Conservation (phyloP, 495 filamentous ascomycete species). For the Wilcoxina mikolae region DNA sequence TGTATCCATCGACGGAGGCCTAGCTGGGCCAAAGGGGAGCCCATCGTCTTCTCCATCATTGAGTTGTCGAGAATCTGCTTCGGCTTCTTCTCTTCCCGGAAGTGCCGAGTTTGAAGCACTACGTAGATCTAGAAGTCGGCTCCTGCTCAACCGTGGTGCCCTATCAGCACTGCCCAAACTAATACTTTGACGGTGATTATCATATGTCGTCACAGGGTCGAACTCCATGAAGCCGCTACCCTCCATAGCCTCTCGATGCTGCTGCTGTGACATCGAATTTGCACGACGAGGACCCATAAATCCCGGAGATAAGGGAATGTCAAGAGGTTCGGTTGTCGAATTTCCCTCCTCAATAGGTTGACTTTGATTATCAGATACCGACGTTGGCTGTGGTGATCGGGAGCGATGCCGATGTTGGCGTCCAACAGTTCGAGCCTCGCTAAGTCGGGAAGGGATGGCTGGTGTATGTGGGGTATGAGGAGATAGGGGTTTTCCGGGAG, state of each 20-base stretch:
- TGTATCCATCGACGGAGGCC: conserved; percentile 11
- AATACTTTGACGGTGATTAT: conserved; percentile 11
- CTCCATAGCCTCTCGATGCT: conserved; percentile 5
- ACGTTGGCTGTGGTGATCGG: conserved; percentile 2
- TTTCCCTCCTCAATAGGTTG: conserved; percentile 2
- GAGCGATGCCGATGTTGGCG: conserved; percentile 15
- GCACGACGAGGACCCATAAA: conserved; percentile 29
- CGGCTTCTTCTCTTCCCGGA: conserved; percentile 18
- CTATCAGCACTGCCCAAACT: conserved; percentile 20
- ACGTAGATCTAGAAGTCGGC: conserved; percentile 21
- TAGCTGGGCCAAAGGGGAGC: conserved; percentile 13
- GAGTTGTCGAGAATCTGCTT: conserved; percentile 6
- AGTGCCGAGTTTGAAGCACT: conserved; percentile 22
- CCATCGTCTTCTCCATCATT: conserved; percentile 14
- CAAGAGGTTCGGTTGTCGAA: conserved; percentile 36
- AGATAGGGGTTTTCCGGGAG: conserved; percentile 79
- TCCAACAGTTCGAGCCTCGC: conserved; percentile 38
- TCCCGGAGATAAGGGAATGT: conserved; percentile 32
- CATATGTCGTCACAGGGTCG: conserved; percentile 11
- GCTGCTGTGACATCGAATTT: conserved; percentile 23
- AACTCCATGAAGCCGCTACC: conserved; percentile 15
- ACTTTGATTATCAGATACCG: conserved; percentile 2
- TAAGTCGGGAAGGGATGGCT: conserved; percentile 80
- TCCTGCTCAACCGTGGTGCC: conserved; percentile 17
- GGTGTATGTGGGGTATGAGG: conserved; percentile 92